Percentiles rank a stretch among this genome's conserved stretches.
Evolutionary conservation across 164 flowering plant species (phyloP).

Genomic region (Piper longum): DNA sequence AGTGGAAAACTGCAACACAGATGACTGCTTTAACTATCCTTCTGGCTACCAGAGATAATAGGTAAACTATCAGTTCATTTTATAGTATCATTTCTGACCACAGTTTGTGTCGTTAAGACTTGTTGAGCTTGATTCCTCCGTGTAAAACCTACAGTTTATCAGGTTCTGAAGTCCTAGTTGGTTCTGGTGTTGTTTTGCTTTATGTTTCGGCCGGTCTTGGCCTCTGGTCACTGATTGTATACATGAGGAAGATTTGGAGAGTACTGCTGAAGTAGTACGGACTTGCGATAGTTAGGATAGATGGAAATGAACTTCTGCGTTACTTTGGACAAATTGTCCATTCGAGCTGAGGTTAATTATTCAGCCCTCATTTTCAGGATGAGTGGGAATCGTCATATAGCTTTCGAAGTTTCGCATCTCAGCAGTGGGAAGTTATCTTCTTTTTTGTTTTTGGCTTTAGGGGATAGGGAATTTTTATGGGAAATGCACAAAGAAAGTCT

Average conservation of each 20-base stretch:
- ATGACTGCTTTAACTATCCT: constrained; percentile 86
- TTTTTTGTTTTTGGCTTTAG: not conserved
- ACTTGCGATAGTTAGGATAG: not conserved
- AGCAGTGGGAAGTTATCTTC: not conserved
- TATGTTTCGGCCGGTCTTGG: constrained; percentile 86
- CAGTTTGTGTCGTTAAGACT: not conserved
- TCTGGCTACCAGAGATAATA: constrained; percentile 68
- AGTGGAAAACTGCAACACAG: constrained; percentile 97
- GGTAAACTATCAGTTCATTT: constrained; percentile 21
- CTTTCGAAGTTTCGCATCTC: not conserved
- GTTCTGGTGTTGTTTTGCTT: constrained; percentile 61
- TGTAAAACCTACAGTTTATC: constrained; percentile 36
- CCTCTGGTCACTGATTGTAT: constrained; percentile 75
- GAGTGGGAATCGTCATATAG: not conserved
- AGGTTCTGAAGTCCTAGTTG: constrained; percentile 36
- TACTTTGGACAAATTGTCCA: not conserved
- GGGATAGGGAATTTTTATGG: too few relatives aligned
- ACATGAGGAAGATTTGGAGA: constrained; percentile 80
- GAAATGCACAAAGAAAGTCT: not conserved
- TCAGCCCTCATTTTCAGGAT: not conserved
- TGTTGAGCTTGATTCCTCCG: not conserved
- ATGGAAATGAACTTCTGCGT: not conserved
- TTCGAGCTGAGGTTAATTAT: not conserved
- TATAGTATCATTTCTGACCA: not conserved
- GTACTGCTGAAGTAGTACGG: constrained; percentile 44